Base-by-base conservation (phyloP, 805 yeast genomes). In the Yueomyces sp. region DNA sequence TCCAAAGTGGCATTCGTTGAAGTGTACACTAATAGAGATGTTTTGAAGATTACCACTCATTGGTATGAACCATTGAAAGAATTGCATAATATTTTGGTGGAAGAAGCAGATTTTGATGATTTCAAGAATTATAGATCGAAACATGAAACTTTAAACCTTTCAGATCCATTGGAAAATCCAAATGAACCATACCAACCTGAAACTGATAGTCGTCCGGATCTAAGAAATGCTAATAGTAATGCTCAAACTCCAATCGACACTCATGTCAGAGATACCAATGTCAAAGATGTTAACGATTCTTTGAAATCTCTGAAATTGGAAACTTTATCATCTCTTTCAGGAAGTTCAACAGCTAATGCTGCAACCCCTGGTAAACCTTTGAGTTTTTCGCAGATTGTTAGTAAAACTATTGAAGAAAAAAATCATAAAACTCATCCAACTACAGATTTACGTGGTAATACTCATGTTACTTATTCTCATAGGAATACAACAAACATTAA, bases 301-400 rank as follows among this genome's bases (percentile, higher is more conserved):
- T 19, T 19, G 19, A 19, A 19, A 19, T 19, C 19, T 19, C 2
- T 19, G 19, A 19, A 19, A 19, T 2, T 19, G 19, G 19, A 19
- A 19, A 19, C 19, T 19, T 19, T 19, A 19, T 19, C 19, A 30
- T 30, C 33, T 6, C 9, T 30, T 6, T 30, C 33, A 30, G 9
- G 9, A 30, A 9, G 85, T 65, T 95, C 95, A 0, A 66, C 73
- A 4, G 95, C 95, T 1, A 84, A 77, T 62, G 95, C 95, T 2
- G 90, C 19, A 19, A 19, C 19, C 19, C 19, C 19, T 19, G 19
- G 19, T 19, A 19, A 19, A 19, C 19, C 19, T 19, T 19, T 19
- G 19, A 19, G 19, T 19, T 19, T 19, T 19, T 19, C 19, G 19
- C 19, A 19, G 19, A 19, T 19, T 19, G 19, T 19, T 19, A 19